Evolutionary conservation across 1,284 basidiomycete genomes (phyloP).

Genomic region (Mycena citricolor): DNA sequence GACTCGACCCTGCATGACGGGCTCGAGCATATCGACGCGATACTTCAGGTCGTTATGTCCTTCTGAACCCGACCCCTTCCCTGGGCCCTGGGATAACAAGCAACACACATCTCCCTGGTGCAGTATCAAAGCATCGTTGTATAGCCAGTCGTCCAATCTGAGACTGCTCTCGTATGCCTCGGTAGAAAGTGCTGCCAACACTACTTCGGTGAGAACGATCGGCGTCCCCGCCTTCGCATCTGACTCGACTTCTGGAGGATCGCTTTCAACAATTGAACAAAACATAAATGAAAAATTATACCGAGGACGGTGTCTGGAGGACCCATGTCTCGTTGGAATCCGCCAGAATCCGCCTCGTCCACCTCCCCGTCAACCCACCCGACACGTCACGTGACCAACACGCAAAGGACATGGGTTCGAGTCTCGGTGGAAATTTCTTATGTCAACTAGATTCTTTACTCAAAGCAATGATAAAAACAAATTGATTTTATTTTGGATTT

Average conservation of each 20-base stretch:
- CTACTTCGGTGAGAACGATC: conserved; percentile 39
- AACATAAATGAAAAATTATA: conserved; percentile 30
- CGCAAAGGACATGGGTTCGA: no score
- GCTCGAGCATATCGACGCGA: conserved; percentile 57
- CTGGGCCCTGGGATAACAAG: conserved; percentile 26
- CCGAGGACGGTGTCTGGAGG: conserved; percentile 86
- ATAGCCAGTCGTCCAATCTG: conserved; percentile 43
- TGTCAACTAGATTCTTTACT: no score
- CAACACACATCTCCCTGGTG: conserved; percentile 47
- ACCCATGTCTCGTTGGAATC: conserved; percentile 73
- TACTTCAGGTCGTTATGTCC: conserved; percentile 31
- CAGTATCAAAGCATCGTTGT: conserved; percentile 41
- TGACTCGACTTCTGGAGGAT: conserved; percentile 78
- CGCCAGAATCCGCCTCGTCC: conserved; percentile 68
- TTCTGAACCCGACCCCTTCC: conserved; percentile 23
- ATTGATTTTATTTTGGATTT: no score
- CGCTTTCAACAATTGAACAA: not conserved
- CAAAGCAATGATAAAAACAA: no score
- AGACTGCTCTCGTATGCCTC: conserved; percentile 42
- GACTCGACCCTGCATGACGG: conserved; percentile 71
- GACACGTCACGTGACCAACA: no score
- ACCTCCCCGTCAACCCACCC: conserved; percentile 55
- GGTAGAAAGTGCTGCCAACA: conserved; percentile 47
- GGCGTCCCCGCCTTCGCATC: no score
- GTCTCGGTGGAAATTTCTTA: no score